These are phyloP conservation scores for Rhodotorula sp. DNA, from an alignment of 1,284 basidiomycete species.

Conservation along the genomic window DNA sequence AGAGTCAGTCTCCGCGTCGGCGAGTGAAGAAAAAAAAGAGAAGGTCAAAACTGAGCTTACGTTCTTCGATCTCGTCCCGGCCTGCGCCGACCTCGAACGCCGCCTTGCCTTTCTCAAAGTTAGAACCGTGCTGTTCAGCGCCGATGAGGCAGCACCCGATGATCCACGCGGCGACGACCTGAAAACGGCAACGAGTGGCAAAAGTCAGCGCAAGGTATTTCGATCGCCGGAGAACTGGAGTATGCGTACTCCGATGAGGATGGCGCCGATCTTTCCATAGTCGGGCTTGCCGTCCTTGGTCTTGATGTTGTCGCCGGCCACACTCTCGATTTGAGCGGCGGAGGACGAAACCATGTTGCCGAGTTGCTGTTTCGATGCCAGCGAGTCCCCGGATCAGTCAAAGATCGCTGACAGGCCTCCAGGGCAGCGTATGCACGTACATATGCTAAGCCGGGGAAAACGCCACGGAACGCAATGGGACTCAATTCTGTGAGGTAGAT, in stretches of 20 bases:
- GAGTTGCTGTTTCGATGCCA: constrained; percentile 25
- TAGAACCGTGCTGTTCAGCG: constrained; percentile 68
- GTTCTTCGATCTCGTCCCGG: constrained; percentile 30
- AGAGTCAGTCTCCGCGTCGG: neutral
- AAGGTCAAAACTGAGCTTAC: constrained; percentile 4
- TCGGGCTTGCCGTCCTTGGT: constrained; percentile 62
- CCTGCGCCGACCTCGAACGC: constrained; percentile 60
- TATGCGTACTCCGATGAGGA: constrained; percentile 1
- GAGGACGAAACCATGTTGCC: constrained; percentile 77
- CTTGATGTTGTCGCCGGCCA: constrained; percentile 54
- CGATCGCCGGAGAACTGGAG: neutral
- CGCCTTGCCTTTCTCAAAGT: constrained; percentile 77
- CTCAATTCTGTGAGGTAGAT: constrained; percentile 47
- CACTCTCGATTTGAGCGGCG: constrained; percentile 87
- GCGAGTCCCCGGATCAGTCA: neutral
- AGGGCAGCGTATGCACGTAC: constrained; percentile 84
- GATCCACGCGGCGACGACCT: constrained; percentile 52
- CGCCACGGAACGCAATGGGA: constrained; percentile 78
- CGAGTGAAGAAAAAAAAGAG: neutral
- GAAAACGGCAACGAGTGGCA: neutral
- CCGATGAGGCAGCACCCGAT: constrained; percentile 38
- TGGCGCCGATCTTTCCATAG: constrained; percentile 64
- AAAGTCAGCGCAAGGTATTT: neutral
- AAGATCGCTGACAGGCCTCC: constrained; percentile 46
- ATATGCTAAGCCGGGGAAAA: neutral